Evolutionary conservation across 2,329 filamentous ascomycete genomes (phyloP), one percentile per base, ranked within the genome.

Genomic region (Albophoma yamanashiensis): DNA sequence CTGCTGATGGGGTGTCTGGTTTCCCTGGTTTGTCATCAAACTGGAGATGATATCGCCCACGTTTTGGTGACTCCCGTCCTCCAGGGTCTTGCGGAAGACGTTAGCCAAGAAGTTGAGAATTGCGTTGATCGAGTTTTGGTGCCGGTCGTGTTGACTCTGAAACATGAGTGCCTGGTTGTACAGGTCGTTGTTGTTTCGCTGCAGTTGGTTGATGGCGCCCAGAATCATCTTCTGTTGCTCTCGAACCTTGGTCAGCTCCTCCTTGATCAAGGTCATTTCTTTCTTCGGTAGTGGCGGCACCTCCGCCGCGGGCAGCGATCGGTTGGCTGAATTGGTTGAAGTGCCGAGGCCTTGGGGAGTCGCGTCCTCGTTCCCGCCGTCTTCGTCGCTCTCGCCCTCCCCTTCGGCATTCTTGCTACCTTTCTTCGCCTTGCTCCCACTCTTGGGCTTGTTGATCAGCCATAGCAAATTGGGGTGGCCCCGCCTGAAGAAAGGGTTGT

Each of bases 81-180:
- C 92, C 57, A 99, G 77, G 64, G 91, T 96, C 69, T 95, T 89
- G 64, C 96, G 89, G 75, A 97, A 99, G 50, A 99, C 93, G 15
- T 95, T 97, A 55, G 93, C 94, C 25, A 99, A 82, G 73, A 99
- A 97, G 57, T 92, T 96, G 50, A 99, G 82, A 63, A 99, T 97
- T n/a, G 93, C 93, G 69, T 97, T 97, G 74, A 99, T 97, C 0
- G 93, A 97, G 71, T 93, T 96, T 71, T 99, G 94, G 69, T 99
- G 94, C n/a, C 94, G 87, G 66, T 93, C 92, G 69, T 97, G 93
- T 70, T 96, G 86, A 61, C 85, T 89, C 73, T 97, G 92, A 71
- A 97, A 97, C 61, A 89, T 87, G 53, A 89, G 82, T 0, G 93
- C 92, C 73, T 97, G 92, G 60, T 89, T 88, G 68, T 92, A 95